These are phyloP conservation scores for Stagonosporopsis tanaceti DNA, from an alignment of 2,329 filamentous ascomycete genomes.

Conservation along the genomic window DNA sequence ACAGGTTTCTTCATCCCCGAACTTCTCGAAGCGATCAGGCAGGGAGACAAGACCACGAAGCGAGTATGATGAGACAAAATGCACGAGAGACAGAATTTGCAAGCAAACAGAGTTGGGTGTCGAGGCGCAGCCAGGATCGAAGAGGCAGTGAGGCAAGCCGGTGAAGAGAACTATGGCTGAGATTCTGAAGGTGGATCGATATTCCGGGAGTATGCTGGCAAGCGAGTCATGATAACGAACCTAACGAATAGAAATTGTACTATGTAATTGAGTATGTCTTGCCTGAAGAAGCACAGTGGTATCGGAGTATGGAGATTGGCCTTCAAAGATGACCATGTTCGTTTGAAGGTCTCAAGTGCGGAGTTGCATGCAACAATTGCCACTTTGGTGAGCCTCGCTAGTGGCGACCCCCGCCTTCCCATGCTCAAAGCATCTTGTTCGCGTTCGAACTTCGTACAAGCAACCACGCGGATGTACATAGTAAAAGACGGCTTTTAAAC, in stretches of 20 bases:
- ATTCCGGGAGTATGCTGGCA: conserved; percentile 7
- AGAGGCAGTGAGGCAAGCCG: conserved; percentile 4
- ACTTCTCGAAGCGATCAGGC: conserved; percentile 13
- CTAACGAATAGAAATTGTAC: neutral
- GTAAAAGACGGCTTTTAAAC: conserved; percentile 1
- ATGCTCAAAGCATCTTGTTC: neutral
- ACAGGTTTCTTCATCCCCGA: conserved; percentile 13
- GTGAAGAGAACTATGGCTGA: conserved; percentile 1
- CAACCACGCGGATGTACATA: neutral
- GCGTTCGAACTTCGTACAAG: neutral
- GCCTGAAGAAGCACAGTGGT: neutral
- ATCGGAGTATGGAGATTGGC: neutral
- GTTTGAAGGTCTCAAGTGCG: conserved; percentile 1
- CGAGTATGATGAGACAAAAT: conserved; percentile 7
- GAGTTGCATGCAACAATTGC: conserved; percentile 11
- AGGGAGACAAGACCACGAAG: conserved; percentile 11
- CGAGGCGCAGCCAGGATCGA: conserved; percentile 9
- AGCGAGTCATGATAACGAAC: conserved; percentile 12
- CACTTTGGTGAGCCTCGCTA: conserved; percentile 1
- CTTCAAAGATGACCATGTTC: neutral
- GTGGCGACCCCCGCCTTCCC: neutral
- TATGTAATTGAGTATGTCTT: conserved; percentile 1
- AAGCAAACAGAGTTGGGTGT: conserved; percentile 15
- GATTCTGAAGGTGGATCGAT: conserved; percentile 8
- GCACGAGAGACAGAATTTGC: conserved; percentile 14